Percentiles rank a stretch among this genome's conserved stretches.
phyloP scores from a whole-genome alignment of 768 basidiomycete species.

The Leucocoprinus leucothites region DNA sequence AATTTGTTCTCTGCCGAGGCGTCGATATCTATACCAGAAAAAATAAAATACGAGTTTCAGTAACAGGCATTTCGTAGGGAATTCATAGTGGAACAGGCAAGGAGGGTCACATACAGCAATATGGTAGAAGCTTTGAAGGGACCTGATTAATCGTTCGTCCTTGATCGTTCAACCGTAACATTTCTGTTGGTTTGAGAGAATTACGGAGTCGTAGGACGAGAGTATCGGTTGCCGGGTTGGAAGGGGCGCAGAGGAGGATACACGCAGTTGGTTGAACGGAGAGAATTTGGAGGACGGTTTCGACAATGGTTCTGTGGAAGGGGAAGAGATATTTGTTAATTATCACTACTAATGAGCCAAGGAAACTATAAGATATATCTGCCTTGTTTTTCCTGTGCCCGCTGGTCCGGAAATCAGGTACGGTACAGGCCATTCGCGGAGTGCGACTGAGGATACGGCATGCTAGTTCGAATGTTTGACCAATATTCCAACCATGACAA shows the following conservation, averaged over 20 bases:
- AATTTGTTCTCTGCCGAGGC: slow-evolving; percentile 33
- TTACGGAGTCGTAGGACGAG: slow-evolving; percentile 37
- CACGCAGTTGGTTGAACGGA: slow-evolving; percentile 42
- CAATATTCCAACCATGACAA: too few species aligned
- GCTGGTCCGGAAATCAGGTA: slow-evolving; percentile 49
- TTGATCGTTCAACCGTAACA: slow-evolving; percentile 46
- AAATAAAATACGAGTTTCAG: not conserved
- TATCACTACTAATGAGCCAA: too few species aligned
- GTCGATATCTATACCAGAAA: slow-evolving; percentile 35
- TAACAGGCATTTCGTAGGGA: not conserved
- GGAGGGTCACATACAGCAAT: slow-evolving; percentile 36
- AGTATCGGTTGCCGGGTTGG: slow-evolving; percentile 50
- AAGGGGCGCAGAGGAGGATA: slow-evolving; percentile 49
- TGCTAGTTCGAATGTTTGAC: too few species aligned
- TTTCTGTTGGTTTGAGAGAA: slow-evolving; percentile 36
- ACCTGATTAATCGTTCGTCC: slow-evolving; percentile 51
- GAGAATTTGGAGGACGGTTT: slow-evolving; percentile 47
- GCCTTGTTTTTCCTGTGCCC: slow-evolving; percentile 54
- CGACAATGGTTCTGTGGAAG: slow-evolving; percentile 40
- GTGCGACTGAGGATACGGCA: slow-evolving; percentile 39
- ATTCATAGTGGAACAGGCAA: not conserved
- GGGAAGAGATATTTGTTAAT: too few species aligned
- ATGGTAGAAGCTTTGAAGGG: slow-evolving; percentile 39
- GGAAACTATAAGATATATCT: too few species aligned
- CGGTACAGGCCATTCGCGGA: slow-evolving; percentile 42